A percentile compares a stretch with the other conserved stretches of the same genome.
Conservation (phyloP, 2,329 filamentous ascomycete species). For the Coniochaeta sp. region DNA sequence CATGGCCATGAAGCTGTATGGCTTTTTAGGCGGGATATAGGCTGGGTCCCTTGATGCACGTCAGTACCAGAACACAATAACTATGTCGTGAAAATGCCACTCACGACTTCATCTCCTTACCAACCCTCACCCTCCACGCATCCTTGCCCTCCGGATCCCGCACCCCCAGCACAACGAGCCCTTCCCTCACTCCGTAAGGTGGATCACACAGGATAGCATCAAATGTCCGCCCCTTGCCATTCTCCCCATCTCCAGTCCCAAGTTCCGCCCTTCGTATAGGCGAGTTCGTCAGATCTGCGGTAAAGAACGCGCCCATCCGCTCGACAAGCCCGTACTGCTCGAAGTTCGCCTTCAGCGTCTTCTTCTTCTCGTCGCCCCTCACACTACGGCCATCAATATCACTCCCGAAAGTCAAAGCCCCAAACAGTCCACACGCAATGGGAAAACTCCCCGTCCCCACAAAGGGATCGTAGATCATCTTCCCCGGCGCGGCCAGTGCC, state of each 20-base stretch:
- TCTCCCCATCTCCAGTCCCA: conserved; percentile 11
- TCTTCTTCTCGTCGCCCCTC: conserved; percentile 55
- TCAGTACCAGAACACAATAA: neutral
- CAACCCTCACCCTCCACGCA: conserved; percentile 54
- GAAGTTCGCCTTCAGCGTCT: conserved; percentile 63
- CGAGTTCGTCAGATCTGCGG: conserved; percentile 81
- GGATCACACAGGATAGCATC: conserved; percentile 95
- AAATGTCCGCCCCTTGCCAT: conserved; percentile 43
- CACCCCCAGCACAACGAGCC: conserved; percentile 76
- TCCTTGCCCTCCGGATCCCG: conserved; percentile 53
- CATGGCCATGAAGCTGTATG: conserved; percentile 88
- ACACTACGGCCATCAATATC: conserved; percentile 93
- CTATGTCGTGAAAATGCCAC: neutral
- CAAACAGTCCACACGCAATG: conserved; percentile 83
- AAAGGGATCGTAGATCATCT: conserved; percentile 89
- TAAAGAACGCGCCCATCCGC: conserved; percentile 69
- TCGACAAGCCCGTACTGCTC: conserved; percentile 67
- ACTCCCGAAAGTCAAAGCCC: conserved; percentile 73
- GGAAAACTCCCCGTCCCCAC: conserved; percentile 93
- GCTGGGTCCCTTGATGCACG: conserved; percentile 40
- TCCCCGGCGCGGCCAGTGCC: conserved; percentile 72
- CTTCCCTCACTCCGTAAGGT: conserved; percentile 91
- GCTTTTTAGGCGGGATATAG: conserved; percentile 81
- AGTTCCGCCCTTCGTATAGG: conserved; percentile 51
- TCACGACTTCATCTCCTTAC: conserved; percentile 59